These are phyloP conservation scores for Leccinum pachyderme DNA, from an alignment of 1,284 basidiomycete species.

Conservation along the genomic window DNA sequence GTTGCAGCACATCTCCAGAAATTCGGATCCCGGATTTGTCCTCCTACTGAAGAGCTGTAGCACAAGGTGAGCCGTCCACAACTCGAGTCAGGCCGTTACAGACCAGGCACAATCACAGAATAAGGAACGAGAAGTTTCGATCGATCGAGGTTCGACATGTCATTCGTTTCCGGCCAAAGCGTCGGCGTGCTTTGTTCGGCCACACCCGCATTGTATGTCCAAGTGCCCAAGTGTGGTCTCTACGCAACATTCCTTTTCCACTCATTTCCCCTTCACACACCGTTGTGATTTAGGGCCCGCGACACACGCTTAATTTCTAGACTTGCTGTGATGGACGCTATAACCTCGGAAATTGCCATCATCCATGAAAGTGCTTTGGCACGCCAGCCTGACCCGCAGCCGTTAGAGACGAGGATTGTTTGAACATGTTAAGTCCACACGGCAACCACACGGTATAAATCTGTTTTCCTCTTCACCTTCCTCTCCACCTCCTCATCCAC, in stretches of 20 bases:
- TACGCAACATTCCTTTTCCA: neutral
- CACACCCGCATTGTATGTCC: slow-evolving; percentile 3
- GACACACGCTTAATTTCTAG: neutral
- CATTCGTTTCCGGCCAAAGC: slow-evolving; percentile 2
- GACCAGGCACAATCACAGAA: neutral
- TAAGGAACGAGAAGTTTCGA: neutral
- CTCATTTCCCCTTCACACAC: neutral
- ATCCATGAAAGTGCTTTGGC: slow-evolving; percentile 4
- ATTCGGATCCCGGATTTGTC: too few relatives aligned
- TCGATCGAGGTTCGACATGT: neutral
- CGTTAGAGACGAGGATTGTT: neutral
- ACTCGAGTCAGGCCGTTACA: neutral
- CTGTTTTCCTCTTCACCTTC: neutral
- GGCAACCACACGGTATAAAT: slow-evolving; percentile 3
- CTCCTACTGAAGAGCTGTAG: too few relatives aligned
- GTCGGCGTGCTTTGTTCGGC: slow-evolving; percentile 4
- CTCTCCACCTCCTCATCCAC: neutral
- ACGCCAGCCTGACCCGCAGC: neutral
- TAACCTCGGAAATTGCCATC: neutral
- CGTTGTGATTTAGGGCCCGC: neutral
- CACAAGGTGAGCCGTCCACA: neutral
- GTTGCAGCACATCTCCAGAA: neutral
- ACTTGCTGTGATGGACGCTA: neutral
- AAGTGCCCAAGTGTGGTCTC: neutral
- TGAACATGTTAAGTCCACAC: neutral